phyloP scores from a whole-genome alignment of 164 flowering plant genomes.

The Brasenia schreberi region DNA sequence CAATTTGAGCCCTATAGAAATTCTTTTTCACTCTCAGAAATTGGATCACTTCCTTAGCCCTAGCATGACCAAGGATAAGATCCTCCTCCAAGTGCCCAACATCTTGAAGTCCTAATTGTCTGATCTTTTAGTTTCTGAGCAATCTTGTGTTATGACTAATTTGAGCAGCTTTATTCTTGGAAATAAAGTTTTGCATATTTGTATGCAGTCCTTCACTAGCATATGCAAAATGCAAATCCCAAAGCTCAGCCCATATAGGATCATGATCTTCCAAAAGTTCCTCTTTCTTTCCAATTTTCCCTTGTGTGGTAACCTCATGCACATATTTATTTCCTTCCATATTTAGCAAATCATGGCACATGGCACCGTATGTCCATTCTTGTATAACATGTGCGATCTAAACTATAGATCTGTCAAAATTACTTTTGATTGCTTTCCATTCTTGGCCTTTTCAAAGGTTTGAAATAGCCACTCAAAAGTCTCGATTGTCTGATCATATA shows the following conservation, averaged over 20 bases:
- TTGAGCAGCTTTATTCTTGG: slow-evolving; percentile 97
- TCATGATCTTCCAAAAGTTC: slow-evolving; percentile 96
- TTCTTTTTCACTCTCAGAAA: slow-evolving; percentile 55
- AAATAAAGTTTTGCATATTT: slow-evolving; percentile 77
- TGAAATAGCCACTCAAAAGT: too few relatives aligned
- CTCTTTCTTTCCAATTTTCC: slow-evolving; percentile 68
- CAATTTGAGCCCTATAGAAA: slow-evolving; percentile 54
- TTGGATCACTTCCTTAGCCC: slow-evolving; percentile 78
- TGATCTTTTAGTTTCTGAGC: slow-evolving; percentile 82
- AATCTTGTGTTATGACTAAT: slow-evolving; percentile 78
- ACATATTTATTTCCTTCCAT: slow-evolving; percentile 96
- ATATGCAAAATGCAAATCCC: slow-evolving; percentile 95
- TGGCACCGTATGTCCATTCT: slow-evolving; percentile 99
- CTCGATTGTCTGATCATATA: too few relatives aligned
- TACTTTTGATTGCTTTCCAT: slow-evolving; percentile 31
- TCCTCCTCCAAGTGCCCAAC: slow-evolving; percentile 94
- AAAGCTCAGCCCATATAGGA: slow-evolving; percentile 93
- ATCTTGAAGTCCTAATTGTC: slow-evolving; percentile 65
- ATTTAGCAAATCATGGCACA: slow-evolving; percentile 87
- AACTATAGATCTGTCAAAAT: slow-evolving; percentile 83
- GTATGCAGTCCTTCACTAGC: slow-evolving; percentile 84
- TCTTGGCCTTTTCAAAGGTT: too few relatives aligned
- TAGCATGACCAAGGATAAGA: slow-evolving; percentile 95
- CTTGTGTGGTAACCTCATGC: slow-evolving; percentile 37
- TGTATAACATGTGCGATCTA: slow-evolving; percentile 99